These are phyloP conservation scores for Limonomyces culmigenus DNA, from an alignment of 1,284 basidiomycete species.

Conservation along the genomic window DNA sequence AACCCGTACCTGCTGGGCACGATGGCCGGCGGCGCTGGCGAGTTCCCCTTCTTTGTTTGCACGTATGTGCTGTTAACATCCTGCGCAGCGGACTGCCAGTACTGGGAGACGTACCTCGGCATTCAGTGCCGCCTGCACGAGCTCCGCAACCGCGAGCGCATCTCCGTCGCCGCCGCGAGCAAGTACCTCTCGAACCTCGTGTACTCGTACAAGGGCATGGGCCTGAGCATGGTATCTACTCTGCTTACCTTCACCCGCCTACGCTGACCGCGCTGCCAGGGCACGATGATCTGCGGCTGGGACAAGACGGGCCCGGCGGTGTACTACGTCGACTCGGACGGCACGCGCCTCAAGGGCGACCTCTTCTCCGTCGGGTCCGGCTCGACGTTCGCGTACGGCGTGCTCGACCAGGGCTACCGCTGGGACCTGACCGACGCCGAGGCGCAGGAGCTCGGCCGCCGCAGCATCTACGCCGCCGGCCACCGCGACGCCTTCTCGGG, in stretches of 20 bases:
- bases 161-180: constrained; percentile 95
- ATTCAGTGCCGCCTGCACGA: constrained; percentile 97
- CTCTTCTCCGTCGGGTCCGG: constrained; percentile 98
- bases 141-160: constrained; percentile 91
- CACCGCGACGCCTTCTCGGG: constrained; percentile 98
- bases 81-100: constrained; percentile 72
- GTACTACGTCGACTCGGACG: constrained; percentile 98
- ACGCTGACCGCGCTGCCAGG: constrained; percentile 27
- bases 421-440: constrained; percentile 93
- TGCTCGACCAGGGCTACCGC: constrained; percentile 89
- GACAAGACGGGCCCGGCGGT: constrained; percentile 99
- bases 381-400: constrained; percentile 96
- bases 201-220: constrained; percentile 98
- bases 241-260: constrained; percentile 3
- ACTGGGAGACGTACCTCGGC: constrained; percentile 98
- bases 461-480: constrained; percentile 94
- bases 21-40: constrained; percentile 97
- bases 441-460: constrained; percentile 85
- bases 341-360: constrained; percentile 89
- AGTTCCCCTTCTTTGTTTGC: not conserved
- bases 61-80: constrained; percentile 1
- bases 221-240: constrained; percentile 83
- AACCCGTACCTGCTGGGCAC: constrained; percentile 97
- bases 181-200: constrained; percentile 97
- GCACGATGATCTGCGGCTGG: constrained; percentile 99